Base-by-base conservation (phyloP, 2,329 filamentous ascomycete species). In the Stachybotrys chlorohalonatus region DNA sequence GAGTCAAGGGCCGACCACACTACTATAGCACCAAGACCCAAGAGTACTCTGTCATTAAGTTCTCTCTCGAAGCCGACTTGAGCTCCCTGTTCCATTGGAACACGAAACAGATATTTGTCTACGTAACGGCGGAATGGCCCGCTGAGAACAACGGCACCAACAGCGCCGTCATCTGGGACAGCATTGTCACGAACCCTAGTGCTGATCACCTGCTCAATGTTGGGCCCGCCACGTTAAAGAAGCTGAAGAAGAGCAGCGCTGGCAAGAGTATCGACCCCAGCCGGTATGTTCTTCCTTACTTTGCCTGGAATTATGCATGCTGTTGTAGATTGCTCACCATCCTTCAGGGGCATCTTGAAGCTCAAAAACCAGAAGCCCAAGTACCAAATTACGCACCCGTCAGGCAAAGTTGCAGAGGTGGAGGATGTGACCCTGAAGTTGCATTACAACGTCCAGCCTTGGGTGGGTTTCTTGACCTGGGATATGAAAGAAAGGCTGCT, bases 11-110 rank as follows among this genome's bases (percentile, higher is more conserved):
- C 54, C 83, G 93, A 9, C 91, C 94, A n/a, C 89, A 97, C 70
- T 97, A 97, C 80, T 96, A 97, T 78, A 89, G 86, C 61, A 78
- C 82, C 52, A 95, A 94, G 72, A 90, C 89, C 72, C 92, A 97
- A 73, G 94, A 99, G 74, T 97, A 96, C 71, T 94, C 93, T 63
- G 85, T 94, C 68, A 87, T 99, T 68, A 87, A 86, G 69, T 99
- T 99, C 79, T 89, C 92, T 65, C 81, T 99, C 56, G 88, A 96
- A 66, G 88, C 92, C 53, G 93, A 99, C 74, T 82, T 99, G 57
- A 87, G 85, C 57, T 87, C 87, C 48, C 89, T 99, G 63, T 97
- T 97, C 81, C 95, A 89, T 67, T 99, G 93, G 94, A 99, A 99
- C 79, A 99, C 95, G 17, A 99, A 99, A 73, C 90, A 97, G 74